Percentiles rank a stretch among this genome's conserved stretches.
phyloP scores from a whole-genome alignment of 2,329 filamentous ascomycete genomes.

The Coleophoma cylindrospora region DNA sequence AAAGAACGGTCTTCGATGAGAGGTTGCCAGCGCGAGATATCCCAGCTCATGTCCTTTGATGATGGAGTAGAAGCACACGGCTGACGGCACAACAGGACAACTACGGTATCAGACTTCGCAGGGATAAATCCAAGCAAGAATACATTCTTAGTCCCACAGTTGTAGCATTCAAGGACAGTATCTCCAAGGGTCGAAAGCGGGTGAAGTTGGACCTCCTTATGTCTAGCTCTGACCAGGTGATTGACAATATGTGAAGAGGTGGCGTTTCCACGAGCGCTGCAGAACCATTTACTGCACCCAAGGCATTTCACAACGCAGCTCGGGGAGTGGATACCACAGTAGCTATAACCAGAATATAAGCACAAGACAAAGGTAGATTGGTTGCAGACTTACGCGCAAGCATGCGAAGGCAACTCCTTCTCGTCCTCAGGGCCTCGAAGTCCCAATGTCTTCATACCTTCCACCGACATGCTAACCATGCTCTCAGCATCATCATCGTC shows the following conservation, averaged over 20 bases:
- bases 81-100: constrained; percentile 92
- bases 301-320: constrained; percentile 95
- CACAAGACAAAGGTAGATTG: constrained; percentile 1
- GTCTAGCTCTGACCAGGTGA: constrained; percentile 90
- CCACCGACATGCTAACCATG: constrained; percentile 74
- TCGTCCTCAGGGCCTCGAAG: constrained; percentile 68
- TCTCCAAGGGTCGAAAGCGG: constrained; percentile 90
- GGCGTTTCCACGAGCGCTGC: constrained; percentile 92
- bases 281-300: constrained; percentile 97
- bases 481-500: constrained; percentile 75
- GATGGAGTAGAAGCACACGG: constrained; percentile 93
- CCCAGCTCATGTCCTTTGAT: constrained; percentile 99
- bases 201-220: constrained; percentile 98
- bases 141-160: constrained; percentile 98
- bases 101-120: constrained; percentile 96
- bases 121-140: constrained; percentile 97
- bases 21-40: constrained; percentile 95
- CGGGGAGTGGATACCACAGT: constrained; percentile 96
- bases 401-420: constrained; percentile 87
- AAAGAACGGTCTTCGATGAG: constrained; percentile 96
- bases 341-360: constrained; percentile 45
- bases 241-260: constrained; percentile 98
- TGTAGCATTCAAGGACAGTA: constrained; percentile 97
- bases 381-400: constrained; percentile 73
- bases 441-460: constrained; percentile 63